These are phyloP conservation scores for Aureoboletus auriporus DNA, from an alignment of 768 basidiomycete genomes.

Conservation along the genomic window DNA sequence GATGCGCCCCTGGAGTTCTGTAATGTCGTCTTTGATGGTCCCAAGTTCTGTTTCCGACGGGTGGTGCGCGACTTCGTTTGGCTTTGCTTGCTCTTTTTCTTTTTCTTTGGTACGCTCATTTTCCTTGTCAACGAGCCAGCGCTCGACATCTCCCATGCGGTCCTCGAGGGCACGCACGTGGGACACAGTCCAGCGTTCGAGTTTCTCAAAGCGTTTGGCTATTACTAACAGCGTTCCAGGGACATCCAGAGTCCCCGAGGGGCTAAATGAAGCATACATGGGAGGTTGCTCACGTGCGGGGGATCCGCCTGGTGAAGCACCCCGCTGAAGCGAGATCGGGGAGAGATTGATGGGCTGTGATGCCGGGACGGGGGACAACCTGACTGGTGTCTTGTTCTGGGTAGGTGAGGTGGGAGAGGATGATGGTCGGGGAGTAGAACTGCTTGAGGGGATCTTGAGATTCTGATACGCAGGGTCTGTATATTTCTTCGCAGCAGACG, in stretches of 20 bases:
- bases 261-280: constrained; percentile 71
- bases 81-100: constrained; percentile 11
- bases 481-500: constrained; percentile 47
- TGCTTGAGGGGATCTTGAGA: constrained; percentile 47
- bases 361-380: constrained; percentile 36
- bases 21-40: constrained; percentile 62
- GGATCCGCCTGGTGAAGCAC: constrained; percentile 35
- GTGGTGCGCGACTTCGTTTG: constrained; percentile 10
- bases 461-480: constrained; percentile 57
- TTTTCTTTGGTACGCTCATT: constrained; percentile 46
- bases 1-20: constrained; percentile 72
- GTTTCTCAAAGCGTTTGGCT: constrained; percentile 77
- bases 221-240: constrained; percentile 70
- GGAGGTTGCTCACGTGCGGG: constrained; percentile 53
- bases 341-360: constrained; percentile 48
- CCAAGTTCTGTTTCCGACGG: constrained; percentile 37
- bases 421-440: constrained; percentile 44
- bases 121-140: constrained; percentile 85
- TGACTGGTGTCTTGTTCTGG: constrained; percentile 34
- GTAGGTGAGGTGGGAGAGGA: constrained; percentile 62
- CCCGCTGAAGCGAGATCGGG: constrained; percentile 58
- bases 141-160: constrained; percentile 87
- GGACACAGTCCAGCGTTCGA: constrained; percentile 86
- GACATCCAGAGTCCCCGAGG: constrained; percentile 69
- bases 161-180: constrained; percentile 89